Percentiles rank a stretch among this genome's conserved stretches.
Conservation (phyloP, 345 rosid genomes). For the Stellera chamaejasme region DNA sequence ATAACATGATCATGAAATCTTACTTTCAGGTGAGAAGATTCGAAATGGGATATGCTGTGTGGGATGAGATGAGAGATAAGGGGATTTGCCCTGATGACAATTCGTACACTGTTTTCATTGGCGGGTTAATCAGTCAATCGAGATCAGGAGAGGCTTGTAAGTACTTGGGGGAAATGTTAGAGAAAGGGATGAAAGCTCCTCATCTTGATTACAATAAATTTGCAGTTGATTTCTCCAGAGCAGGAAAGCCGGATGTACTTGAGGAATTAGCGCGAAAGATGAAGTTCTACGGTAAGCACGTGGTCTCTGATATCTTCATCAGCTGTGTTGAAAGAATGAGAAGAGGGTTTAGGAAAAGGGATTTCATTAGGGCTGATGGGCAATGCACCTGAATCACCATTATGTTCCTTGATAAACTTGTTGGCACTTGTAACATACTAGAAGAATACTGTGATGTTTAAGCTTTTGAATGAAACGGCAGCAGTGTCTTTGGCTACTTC, state of each 20-base stretch:
- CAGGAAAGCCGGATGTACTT: constrained; percentile 56
- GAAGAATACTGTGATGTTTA: too few relatives aligned
- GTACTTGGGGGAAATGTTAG: constrained; percentile 76
- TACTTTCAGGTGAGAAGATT: constrained; percentile 56
- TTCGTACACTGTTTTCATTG: constrained; percentile 68
- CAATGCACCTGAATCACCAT: constrained; percentile 1
- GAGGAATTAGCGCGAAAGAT: constrained; percentile 72
- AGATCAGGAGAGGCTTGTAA: constrained; percentile 71
- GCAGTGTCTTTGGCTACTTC: too few relatives aligned
- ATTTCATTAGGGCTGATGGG: constrained; percentile 14
- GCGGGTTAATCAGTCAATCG: constrained; percentile 71
- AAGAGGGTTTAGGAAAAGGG: constrained; percentile 36
- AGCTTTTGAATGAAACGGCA: too few relatives aligned
- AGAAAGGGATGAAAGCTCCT: constrained; percentile 86
- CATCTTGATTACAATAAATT: constrained; percentile 77
- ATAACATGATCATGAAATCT: constrained; percentile 81
- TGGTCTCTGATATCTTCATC: constrained; percentile 52
- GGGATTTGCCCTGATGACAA: constrained; percentile 81
- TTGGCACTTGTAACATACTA: too few relatives aligned
- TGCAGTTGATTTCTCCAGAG: constrained; percentile 66
- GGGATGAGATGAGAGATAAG: constrained; percentile 76
- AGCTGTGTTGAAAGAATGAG: constrained; percentile 59
- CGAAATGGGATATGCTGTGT: constrained; percentile 51
- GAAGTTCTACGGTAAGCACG: constrained; percentile 67
- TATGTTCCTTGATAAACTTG: too few relatives aligned